Base-by-base conservation (phyloP, 2,329 filamentous ascomycete species). In the Colletotrichum orbiculare region DNA sequence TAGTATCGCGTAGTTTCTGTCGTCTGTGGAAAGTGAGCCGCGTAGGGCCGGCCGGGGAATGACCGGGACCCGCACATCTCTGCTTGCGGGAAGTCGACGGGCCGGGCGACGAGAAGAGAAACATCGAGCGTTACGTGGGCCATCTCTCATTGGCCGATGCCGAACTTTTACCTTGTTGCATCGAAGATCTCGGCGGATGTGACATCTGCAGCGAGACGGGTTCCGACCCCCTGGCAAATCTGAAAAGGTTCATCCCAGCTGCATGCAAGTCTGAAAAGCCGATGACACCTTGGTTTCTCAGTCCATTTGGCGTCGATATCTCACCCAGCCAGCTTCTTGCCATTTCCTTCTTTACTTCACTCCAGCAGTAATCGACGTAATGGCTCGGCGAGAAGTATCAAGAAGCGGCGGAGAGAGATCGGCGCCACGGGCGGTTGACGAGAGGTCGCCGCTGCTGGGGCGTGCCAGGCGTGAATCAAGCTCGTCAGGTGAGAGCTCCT, bases 401-500 rank as follows among this genome's bases (percentile, higher is more conserved):
- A 46, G 35, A 25, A 39, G 37, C 33, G 47, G 42, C 34, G 52
- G 45, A 43, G 47, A 52, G 17, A n/a, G 47, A 38, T 4, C 25
- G 25, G 25, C 25, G 25, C 35, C 35, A 12, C 35, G 37, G 7
- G 37, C 6, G 33, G 25, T 53, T 12, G 52, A 66, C 47, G 63
- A 66, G 37, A 52, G 52, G 15, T 66, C 63, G 15, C 58, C 58
- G 13, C n/a, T 66, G 25, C 43, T 66, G 34, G 43, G 58, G 12
- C 54, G 25, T 5, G 42, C 47, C 54, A 58, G 63, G 48, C 59
- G 63, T 10, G 63, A 53, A 15, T 53, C 53, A n/a, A 63, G 58
- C 15, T 63, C 63, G 12, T 66, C 57, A 61, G 63, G 63, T 53
- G 63, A 62, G 52, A 63, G 57, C 41, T 66, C 63, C 45, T 54